Evolutionary conservation across 441 rosid genomes (phyloP).

Genomic region (Adansonia rubrostipa): DNA sequence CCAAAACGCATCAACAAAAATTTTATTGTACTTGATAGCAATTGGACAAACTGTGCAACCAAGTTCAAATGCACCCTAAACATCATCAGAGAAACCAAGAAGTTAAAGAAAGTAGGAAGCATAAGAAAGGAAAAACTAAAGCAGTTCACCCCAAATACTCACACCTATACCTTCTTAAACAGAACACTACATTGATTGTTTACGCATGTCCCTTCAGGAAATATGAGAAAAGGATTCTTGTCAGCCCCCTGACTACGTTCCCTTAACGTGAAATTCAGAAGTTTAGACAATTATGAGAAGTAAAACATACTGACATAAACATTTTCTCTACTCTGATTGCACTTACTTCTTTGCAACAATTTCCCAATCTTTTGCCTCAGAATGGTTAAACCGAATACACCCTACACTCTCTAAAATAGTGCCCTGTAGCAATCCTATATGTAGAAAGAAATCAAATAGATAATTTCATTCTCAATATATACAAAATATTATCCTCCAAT

Average conservation of each 20-base stretch:
- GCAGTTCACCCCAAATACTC: constrained; percentile 10
- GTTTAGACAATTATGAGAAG: constrained; percentile 27
- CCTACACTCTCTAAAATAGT: constrained; percentile 96
- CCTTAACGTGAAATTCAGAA: constrained; percentile 69
- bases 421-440: constrained; percentile 85
- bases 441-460: constrained; percentile 12
- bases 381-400: constrained; percentile 96
- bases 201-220: constrained; percentile 98
- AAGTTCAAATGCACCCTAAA: constrained; percentile 95
- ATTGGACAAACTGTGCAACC: constrained; percentile 94
- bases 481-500: background rate
- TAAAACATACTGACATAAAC: constrained; percentile 16
- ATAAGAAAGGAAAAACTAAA: background rate
- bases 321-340: constrained; percentile 3
- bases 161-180: constrained; percentile 85
- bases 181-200: constrained; percentile 94
- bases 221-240: constrained; percentile 96
- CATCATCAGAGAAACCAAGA: constrained; percentile 31
- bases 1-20: constrained; percentile 99
- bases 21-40: constrained; percentile 93
- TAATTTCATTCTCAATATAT: background rate
- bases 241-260: constrained; percentile 86
- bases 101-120: constrained; percentile 24
- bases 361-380: constrained; percentile 96
- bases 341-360: constrained; percentile 88